These are phyloP conservation scores for Fennellomyces sp. DNA, from an alignment of 371 early-diverging fungal species.

Conservation along the genomic window DNA sequence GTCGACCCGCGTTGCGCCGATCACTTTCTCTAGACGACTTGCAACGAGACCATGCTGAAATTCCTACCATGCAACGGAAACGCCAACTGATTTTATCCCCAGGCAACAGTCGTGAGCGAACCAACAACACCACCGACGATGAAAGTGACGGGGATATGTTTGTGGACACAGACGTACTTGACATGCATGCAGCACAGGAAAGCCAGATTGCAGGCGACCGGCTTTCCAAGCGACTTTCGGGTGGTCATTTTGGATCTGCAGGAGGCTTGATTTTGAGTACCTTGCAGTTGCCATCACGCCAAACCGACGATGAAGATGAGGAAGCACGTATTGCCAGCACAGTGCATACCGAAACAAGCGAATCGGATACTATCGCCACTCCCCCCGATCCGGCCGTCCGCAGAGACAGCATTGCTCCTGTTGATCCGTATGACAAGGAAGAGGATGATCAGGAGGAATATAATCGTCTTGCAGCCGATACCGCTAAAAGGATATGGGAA, in stretches of 20 bases:
- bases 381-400: slow-evolving; percentile 4
- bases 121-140: slow-evolving; percentile 1
- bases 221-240: slow-evolving; percentile 47
- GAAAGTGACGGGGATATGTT: slow-evolving; percentile 28
- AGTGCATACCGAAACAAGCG: slow-evolving; percentile 15
- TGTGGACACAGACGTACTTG: slow-evolving; percentile 23
- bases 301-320: slow-evolving; percentile 9
- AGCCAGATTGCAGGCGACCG: slow-evolving; percentile 22
- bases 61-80: not conserved
- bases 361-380: slow-evolving; percentile 16
- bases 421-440: slow-evolving; percentile 3
- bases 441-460: not conserved
- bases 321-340: slow-evolving; percentile 3
- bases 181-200: slow-evolving; percentile 15
- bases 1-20: not conserved
- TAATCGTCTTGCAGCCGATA: slow-evolving; percentile 6
- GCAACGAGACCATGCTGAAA: not conserved
- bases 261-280: slow-evolving; percentile 47
- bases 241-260: slow-evolving; percentile 53
- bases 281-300: not conserved
- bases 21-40: not conserved
- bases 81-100: not conserved
- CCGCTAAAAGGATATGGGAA: slow-evolving; percentile 46
- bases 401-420: not conserved
- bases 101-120: not conserved